A percentile compares a stretch with the other conserved stretches of the same genome.
Evolutionary conservation across 2,329 filamentous ascomycete species (phyloP).

Genomic region (Aspergillus fischeri): DNA sequence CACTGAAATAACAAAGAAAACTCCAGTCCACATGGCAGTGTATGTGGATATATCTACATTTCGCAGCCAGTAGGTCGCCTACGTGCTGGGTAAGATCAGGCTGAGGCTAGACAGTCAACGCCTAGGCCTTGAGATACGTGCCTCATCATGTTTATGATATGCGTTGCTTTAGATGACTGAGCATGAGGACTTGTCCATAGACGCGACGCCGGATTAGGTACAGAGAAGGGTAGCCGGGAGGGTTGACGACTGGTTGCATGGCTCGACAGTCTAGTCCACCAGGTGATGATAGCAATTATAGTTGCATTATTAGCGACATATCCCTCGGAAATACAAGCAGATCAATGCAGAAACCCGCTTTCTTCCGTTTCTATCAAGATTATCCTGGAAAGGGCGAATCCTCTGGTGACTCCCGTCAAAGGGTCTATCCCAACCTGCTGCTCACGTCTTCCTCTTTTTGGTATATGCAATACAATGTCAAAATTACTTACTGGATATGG

Average conservation of each 20-base stretch:
- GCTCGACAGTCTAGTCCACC: not conserved
- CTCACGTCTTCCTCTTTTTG: not conserved
- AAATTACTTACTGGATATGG: no score
- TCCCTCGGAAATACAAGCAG: not conserved
- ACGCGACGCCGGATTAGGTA: not conserved
- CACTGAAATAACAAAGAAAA: no score
- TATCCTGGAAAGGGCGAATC: conserved; percentile 2
- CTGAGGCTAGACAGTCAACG: not conserved
- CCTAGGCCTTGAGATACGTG: not conserved
- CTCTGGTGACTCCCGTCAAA: not conserved
- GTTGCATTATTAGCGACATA: not conserved
- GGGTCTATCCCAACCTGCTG: not conserved
- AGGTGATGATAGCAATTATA: not conserved
- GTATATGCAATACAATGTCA: not conserved
- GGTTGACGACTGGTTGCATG: not conserved
- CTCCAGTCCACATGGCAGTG: no score
- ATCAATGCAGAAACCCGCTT: not conserved
- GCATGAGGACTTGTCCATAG: not conserved
- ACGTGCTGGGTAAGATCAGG: not conserved
- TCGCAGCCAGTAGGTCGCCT: not conserved
- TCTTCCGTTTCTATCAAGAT: not conserved
- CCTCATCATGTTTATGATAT: not conserved
- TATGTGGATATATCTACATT: no score
- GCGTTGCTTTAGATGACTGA: no score
- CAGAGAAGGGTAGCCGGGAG: not conserved